Evolutionary conservation across 495 filamentous ascomycete genomes (phyloP).

Genomic region (Cladorrhinum samala): DNA sequence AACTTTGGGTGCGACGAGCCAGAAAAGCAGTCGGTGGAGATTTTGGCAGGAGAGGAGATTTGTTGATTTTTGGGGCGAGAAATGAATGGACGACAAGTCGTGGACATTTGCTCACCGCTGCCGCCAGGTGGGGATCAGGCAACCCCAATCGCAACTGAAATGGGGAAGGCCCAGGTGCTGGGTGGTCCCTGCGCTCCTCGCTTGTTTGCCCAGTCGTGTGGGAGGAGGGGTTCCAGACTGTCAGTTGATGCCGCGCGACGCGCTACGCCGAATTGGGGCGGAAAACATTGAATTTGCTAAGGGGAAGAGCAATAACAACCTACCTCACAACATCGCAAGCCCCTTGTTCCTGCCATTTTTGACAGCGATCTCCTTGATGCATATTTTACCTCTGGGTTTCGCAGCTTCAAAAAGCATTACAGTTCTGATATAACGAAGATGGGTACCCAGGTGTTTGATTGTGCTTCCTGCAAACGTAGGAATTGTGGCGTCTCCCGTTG

Average conservation of each 20-base stretch:
- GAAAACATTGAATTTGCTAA: slow-evolving; percentile 5
- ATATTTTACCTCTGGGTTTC: too few species aligned
- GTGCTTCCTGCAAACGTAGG: background rate
- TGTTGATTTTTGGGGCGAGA: slow-evolving; percentile 37
- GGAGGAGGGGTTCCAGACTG: too few species aligned
- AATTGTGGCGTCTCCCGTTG: background rate
- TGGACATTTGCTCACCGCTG: slow-evolving; percentile 33
- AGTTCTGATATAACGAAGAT: too few species aligned
- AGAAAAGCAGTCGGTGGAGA: slow-evolving; percentile 23
- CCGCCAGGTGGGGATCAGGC: slow-evolving; percentile 29
- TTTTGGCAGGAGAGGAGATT: slow-evolving; percentile 24
- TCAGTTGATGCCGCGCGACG: slow-evolving; percentile 16
- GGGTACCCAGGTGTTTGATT: background rate
- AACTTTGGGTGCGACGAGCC: slow-evolving; percentile 10
- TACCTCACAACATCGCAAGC: background rate
- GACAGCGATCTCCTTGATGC: background rate
- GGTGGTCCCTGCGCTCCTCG: slow-evolving; percentile 29
- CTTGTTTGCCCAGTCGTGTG: slow-evolving; percentile 25
- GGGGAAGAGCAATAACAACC: slow-evolving; percentile 7
- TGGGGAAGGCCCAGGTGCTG: slow-evolving; percentile 9
- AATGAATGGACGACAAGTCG: slow-evolving; percentile 19
- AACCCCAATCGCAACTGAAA: slow-evolving; percentile 21
- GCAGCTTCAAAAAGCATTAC: too few species aligned
- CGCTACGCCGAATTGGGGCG: slow-evolving; percentile 15
- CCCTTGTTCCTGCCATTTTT: background rate